phyloP scores from a whole-genome alignment of 768 basidiomycete species.

The Amanita pallidorosea region DNA sequence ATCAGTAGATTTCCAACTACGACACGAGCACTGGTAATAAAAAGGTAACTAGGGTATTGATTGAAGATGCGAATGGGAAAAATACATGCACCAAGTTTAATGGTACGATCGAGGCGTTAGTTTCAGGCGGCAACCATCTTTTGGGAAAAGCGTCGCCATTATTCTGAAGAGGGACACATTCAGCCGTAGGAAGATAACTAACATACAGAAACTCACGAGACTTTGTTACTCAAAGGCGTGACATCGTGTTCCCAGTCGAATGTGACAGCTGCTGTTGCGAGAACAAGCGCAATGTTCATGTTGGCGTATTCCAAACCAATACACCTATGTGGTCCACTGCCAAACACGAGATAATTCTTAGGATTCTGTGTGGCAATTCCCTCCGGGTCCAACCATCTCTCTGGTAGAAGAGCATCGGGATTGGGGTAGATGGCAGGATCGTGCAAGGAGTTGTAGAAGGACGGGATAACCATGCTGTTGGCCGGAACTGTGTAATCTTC shows the following conservation, averaged over 20 bases:
- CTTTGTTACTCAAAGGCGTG: slow-evolving; percentile 71
- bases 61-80: too few relatives aligned
- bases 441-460: slow-evolving; percentile 87
- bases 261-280: slow-evolving; percentile 71
- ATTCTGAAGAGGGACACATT: slow-evolving; percentile 37
- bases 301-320: slow-evolving; percentile 89
- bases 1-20: too few relatives aligned
- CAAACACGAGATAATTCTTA: slow-evolving; percentile 94
- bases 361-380: slow-evolving; percentile 74
- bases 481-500: slow-evolving; percentile 87
- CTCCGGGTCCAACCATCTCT: slow-evolving; percentile 87
- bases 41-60: too few relatives aligned
- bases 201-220: slow-evolving; percentile 48
- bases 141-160: slow-evolving; percentile 95
- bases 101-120: slow-evolving; percentile 47
- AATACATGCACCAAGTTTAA: neutral
- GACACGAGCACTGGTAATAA: too few relatives aligned
- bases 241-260: slow-evolving; percentile 82
- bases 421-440: slow-evolving; percentile 82
- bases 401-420: slow-evolving; percentile 74
- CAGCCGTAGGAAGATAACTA: neutral
- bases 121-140: slow-evolving; percentile 79
- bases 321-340: slow-evolving; percentile 86
- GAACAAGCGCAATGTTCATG: slow-evolving; percentile 80
- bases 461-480: slow-evolving; percentile 90